A percentile compares a stretch with the other conserved stretches of the same genome.
These are phyloP conservation scores for Asparagopsis taxiformis DNA, from an alignment of 31 red algal genomes.

Conservation along the genomic window DNA sequence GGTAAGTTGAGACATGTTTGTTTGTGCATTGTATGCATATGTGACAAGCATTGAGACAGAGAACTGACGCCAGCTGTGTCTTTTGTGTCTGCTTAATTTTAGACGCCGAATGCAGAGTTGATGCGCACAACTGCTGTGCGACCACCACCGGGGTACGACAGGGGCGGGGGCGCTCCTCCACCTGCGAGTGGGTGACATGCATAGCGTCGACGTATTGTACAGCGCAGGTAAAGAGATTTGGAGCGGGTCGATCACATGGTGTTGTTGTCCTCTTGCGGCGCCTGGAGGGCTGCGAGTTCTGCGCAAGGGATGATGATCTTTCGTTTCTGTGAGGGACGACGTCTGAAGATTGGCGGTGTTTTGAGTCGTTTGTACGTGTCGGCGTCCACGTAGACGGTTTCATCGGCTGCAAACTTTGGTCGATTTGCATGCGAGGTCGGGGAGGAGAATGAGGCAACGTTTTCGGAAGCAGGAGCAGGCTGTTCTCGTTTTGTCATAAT, in stretches of 20 bases:
- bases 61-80: background rate
- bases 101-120: slow-evolving; percentile 2
- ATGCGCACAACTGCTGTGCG: background rate
- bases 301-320: slow-evolving; percentile 15
- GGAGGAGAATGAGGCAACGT: background rate
- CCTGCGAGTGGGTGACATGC: slow-evolving; percentile 5
- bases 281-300: slow-evolving; percentile 26
- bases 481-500: background rate
- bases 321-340: slow-evolving; percentile 9
- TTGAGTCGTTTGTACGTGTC: slow-evolving; percentile 23
- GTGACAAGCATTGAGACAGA: background rate
- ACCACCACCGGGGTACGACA: slow-evolving; percentile 2
- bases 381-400: slow-evolving; percentile 20
- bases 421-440: background rate
- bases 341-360: slow-evolving; percentile 33
- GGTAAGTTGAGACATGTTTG: slow-evolving; percentile 14
- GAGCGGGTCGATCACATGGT: background rate
- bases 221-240: background rate
- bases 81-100: background rate
- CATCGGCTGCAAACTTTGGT: background rate
- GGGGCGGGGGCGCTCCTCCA: slow-evolving; percentile 10
- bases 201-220: background rate
- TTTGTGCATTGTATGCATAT: background rate
- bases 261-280: slow-evolving; percentile 11
- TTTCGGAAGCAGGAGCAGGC: background rate